Evolutionary conservation across 805 yeast species (phyloP).

Genomic region (Scheffersomyces coipomensis): DNA sequence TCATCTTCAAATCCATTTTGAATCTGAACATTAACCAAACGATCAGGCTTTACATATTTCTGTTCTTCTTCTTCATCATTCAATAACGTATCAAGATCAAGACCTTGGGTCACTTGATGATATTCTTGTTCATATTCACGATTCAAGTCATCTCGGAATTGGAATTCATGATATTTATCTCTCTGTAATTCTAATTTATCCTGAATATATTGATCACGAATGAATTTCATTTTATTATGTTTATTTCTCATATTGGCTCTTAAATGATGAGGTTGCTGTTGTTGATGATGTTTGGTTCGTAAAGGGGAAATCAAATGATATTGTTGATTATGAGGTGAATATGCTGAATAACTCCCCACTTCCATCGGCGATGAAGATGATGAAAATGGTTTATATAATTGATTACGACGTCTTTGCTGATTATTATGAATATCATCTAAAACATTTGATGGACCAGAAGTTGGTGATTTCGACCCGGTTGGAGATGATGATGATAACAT

Average conservation of each 20-base stretch:
- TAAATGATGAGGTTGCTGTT: not conserved
- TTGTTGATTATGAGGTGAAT: conserved; percentile 10
- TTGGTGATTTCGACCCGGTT: not conserved
- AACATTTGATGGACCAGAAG: conserved; percentile 5
- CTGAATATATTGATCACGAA: conserved; percentile 22
- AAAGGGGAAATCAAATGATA: conserved; percentile 5
- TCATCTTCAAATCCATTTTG: not conserved
- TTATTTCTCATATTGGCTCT: conserved; percentile 16
- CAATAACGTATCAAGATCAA: conserved; percentile 19
- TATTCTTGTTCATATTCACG: conserved; percentile 8
- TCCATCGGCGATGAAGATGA: conserved; percentile 6
- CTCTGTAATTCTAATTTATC: conserved; percentile 16
- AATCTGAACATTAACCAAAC: not conserved
- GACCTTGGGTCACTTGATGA: conserved; percentile 6
- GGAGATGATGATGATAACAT: conserved; percentile 1
- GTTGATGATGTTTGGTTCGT: conserved; percentile 1
- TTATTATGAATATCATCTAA: conserved; percentile 14
- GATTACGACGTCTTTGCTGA: conserved; percentile 16
- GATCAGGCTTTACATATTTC: conserved; percentile 3
- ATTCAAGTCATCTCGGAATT: conserved; percentile 10
- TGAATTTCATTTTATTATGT: conserved; percentile 19
- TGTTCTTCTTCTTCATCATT: conserved; percentile 20
- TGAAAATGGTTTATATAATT: conserved; percentile 14
- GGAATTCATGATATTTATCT: conserved; percentile 15
- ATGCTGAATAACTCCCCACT: too few species aligned